Conservation (phyloP, 2,329 filamentous ascomycete genomes). For the Xylaria multiplex region DNA sequence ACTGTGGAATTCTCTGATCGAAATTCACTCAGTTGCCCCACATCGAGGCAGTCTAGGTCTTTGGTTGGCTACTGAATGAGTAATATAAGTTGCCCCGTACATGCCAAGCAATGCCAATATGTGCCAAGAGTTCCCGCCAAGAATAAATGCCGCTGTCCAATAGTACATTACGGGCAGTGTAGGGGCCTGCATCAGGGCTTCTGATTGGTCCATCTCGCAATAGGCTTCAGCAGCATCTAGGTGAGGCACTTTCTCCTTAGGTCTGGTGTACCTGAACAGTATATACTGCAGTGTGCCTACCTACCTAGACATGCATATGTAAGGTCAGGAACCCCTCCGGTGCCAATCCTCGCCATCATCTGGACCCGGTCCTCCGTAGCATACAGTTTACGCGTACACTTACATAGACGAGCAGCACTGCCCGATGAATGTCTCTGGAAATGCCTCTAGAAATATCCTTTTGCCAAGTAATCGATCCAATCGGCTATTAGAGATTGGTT, state of each 20-base stretch:
- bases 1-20: conserved; percentile 1
- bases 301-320: neutral
- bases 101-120: neutral
- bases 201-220: neutral
- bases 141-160: conserved; percentile 23
- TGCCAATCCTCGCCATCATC: neutral
- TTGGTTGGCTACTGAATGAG: neutral
- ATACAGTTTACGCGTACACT: neutral
- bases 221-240: neutral
- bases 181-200: neutral
- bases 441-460: too few relatives aligned
- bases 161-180: neutral
- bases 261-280: too few relatives aligned
- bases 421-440: too few relatives aligned
- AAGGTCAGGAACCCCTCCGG: neutral
- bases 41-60: neutral
- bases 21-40: conserved; percentile 36
- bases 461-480: too few relatives aligned
- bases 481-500: too few relatives aligned
- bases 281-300: too few relatives aligned
- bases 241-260: too few relatives aligned
- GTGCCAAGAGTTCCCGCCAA: neutral
- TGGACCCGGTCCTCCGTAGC: conserved; percentile 14
- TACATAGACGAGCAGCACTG: too few relatives aligned
- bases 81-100: conserved; percentile 10